Percentiles rank a stretch among this genome's conserved stretches.
Conservation (phyloP, 768 basidiomycete genomes). For the Ramaria rubella region DNA sequence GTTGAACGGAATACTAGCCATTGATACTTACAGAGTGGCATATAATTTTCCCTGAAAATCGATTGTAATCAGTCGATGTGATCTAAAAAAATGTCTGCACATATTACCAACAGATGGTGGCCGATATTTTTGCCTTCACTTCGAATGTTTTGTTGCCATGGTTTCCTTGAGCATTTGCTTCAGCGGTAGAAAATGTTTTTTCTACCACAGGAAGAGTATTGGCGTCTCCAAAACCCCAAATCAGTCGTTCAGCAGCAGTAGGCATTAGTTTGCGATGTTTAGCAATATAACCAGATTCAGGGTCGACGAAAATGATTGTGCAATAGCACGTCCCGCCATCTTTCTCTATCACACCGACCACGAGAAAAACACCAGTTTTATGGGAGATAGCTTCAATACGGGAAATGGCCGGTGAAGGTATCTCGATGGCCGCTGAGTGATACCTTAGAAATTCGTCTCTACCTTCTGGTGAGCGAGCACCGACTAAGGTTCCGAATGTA, state of each 20-base stretch:
- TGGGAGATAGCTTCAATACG: slow-evolving; percentile 44
- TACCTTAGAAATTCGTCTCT: slow-evolving; percentile 56
- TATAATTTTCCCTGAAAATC: slow-evolving; percentile 58
- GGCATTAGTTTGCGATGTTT: slow-evolving; percentile 63
- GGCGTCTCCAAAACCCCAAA: slow-evolving; percentile 59
- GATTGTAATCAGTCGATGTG: background rate
- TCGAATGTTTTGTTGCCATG: too few species aligned
- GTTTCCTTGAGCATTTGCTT: slow-evolving; percentile 16
- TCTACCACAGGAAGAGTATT: slow-evolving; percentile 45
- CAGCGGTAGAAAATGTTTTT: slow-evolving; percentile 28
- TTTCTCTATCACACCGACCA: slow-evolving; percentile 54
- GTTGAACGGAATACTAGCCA: background rate
- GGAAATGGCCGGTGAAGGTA: slow-evolving; percentile 45
- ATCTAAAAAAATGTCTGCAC: background rate
- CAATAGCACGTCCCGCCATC: slow-evolving; percentile 58
- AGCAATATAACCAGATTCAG: slow-evolving; percentile 43
- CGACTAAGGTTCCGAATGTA: slow-evolving; percentile 45
- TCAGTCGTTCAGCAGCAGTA: slow-evolving; percentile 50
- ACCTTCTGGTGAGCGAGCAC: slow-evolving; percentile 42
- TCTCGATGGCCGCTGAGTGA: slow-evolving; percentile 45
- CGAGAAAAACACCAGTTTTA: slow-evolving; percentile 45
- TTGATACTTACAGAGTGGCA: slow-evolving; percentile 48
- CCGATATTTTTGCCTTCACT: slow-evolving; percentile 42
- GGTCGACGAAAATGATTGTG: slow-evolving; percentile 50
- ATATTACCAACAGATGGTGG: slow-evolving; percentile 54